Base-by-base conservation (phyloP, 2,329 filamentous ascomycete genomes). In the Aspergillus quadricinctus region DNA sequence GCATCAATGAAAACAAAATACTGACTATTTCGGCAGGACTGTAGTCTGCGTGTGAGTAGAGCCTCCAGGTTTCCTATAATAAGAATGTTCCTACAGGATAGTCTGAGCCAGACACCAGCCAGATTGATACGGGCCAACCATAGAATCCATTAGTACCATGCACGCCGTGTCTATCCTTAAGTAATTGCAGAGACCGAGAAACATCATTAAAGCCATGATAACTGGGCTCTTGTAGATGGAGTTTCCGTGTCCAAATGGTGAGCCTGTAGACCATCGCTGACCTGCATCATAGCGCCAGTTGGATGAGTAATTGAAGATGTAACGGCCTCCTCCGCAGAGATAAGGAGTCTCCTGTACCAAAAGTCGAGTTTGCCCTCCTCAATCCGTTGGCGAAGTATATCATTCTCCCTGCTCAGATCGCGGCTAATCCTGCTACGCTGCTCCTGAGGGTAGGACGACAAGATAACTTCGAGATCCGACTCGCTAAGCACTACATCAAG, bases 371-470 rank as follows among this genome's bases (percentile, higher is more conserved):
- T 81, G 57, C 85, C 81, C 70, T 86, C 86, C 55, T 88, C 83
- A 21, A 94, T 79, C 68, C 85, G 85, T 51, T 81, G 79, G 52
- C 79, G 76, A 41, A 97, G 78, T 10, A 82, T 69, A 58, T 82
- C 80, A 67, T 93, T 88, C 73, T 96, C 92, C 56, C 81, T 80
- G 56, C 83, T 79, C 76, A 94, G 88, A 56, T 90, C 89, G 27
- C 86, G 83, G 28, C 87, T 75, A 57, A 96, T 81, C 56, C 85
- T 86, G 56, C 84, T 80, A 57, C 85, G 82, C 64, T 89, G 82
- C 46, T 84, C 81, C 45, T 86, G 82, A 57, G 87, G 83, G 66
- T 86, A 80, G 46, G 69, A 67, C n/a, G 66, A 69, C 19, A 66
- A 78, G 72, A 67, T 77, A 73, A 75, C 86, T 84, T 52, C 85